These are phyloP conservation scores for Botryotinia calthae DNA, from an alignment of 2,329 filamentous ascomycete genomes.

Conservation along the genomic window DNA sequence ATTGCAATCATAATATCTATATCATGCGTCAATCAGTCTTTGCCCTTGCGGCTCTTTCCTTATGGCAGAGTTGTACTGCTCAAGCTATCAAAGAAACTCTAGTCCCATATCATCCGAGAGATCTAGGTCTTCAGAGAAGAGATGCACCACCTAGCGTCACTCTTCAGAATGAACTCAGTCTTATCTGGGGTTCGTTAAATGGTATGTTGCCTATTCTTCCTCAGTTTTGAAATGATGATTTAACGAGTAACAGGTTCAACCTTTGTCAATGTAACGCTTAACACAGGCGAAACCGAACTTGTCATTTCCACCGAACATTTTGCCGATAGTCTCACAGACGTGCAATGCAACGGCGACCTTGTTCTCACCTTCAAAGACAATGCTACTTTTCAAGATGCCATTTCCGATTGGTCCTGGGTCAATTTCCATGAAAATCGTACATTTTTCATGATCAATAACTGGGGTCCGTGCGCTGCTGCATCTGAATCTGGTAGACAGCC, in stretches of 20 bases:
- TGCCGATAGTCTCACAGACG: background rate
- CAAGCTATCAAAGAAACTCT: slow-evolving; percentile 2
- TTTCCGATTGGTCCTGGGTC: slow-evolving; percentile 21
- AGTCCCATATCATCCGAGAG: slow-evolving; percentile 15
- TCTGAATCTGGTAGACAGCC: slow-evolving; percentile 17
- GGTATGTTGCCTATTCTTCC: background rate
- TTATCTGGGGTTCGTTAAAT: slow-evolving; percentile 16
- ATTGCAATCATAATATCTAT: background rate
- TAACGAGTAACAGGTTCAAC: slow-evolving; percentile 11
- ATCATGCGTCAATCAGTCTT: slow-evolving; percentile 16
- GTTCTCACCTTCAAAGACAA: slow-evolving; percentile 14
- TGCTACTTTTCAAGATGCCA: slow-evolving; percentile 16
- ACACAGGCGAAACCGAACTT: slow-evolving; percentile 17
- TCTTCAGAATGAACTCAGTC: slow-evolving; percentile 17
- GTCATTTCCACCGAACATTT: slow-evolving; percentile 20
- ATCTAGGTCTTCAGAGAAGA: slow-evolving; percentile 15
- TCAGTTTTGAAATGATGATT: background rate
- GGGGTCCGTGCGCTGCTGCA: slow-evolving; percentile 7
- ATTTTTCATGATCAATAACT: slow-evolving; percentile 21
- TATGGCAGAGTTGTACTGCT: slow-evolving; percentile 17
- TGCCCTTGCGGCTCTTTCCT: slow-evolving; percentile 16
- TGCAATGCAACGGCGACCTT: slow-evolving; percentile 15
- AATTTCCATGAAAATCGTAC: slow-evolving; percentile 19
- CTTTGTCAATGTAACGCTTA: slow-evolving; percentile 21
- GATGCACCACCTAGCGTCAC: slow-evolving; percentile 13